Evolutionary conservation across 257 asterid genomes (phyloP).

Genomic region (Solanum peruvianum): DNA sequence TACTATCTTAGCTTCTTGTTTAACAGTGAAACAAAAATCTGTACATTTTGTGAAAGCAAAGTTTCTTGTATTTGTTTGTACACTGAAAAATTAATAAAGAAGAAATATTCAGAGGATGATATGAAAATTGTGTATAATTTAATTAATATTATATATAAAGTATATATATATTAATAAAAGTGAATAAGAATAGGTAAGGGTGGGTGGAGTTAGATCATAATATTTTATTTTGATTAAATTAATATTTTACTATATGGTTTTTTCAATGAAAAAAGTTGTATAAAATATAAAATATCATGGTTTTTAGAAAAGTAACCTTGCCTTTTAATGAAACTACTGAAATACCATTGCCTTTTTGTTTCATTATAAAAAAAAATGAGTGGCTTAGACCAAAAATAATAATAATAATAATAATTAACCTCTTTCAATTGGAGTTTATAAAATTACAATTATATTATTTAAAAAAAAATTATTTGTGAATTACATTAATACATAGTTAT

Average conservation of each 20-base stretch:
- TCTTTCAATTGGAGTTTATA: neutral
- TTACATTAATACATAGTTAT: no score
- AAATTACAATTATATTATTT: no score
- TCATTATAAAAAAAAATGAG: neutral
- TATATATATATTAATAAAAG: neutral
- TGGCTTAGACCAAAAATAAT: neutral
- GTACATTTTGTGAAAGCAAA: neutral
- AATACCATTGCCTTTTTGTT: neutral
- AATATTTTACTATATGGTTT: neutral
- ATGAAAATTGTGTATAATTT: neutral
- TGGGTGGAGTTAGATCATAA: slow-evolving; percentile 28
- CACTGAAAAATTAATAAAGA: neutral
- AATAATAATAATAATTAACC: no score
- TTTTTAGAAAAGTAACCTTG: neutral
- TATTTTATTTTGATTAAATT: neutral
- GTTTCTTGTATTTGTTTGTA: neutral
- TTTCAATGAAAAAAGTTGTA: neutral
- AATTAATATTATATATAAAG: neutral
- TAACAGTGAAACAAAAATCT: neutral
- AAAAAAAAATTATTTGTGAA: no score
- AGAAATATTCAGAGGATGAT: neutral
- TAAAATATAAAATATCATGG: neutral
- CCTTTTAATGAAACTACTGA: neutral
- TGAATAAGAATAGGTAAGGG: slow-evolving; percentile 27
- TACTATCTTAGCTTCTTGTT: neutral